Evolutionary conservation across 129 eudicot species (phyloP), one percentile per base, ranked within the genome.

Genomic region (Gnaphalium uliginosum): DNA sequence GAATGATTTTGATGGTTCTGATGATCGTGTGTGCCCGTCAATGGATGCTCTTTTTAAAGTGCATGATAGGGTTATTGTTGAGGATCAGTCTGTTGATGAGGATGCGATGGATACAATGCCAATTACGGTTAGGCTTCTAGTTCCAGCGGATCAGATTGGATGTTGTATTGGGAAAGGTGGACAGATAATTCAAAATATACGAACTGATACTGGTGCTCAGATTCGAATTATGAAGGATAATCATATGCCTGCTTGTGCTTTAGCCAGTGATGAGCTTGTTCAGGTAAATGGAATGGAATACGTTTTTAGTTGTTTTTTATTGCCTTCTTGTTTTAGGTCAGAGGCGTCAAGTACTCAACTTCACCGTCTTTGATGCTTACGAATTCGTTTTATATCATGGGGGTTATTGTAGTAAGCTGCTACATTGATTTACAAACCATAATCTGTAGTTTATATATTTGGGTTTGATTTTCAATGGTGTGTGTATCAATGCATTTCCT

Each of bases 131-230:
- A 84, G 91, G 3, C 87, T 95, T 30, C 96, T 95, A 53, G 97
- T 95, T 5, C 84, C 97, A 5, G 87, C 97, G 9, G 99, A 95
- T 87, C 99, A 95, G 87, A 95, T 95, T 81, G 99, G 99, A 50
- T 84, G 97, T 83, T 50, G 91, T 75, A 91, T 95, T 74, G 99
- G 99, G 64, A 95, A 91, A 85, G 99, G 99, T 83, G 99, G 99
- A 63, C 89, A 91, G 74, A 89, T 89, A 24, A 97, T 95, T 69
- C 96, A 91, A 53, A 78, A 51, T 73, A 95, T 95, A 59, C 96
- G 97, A 19, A 87, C 87, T 43, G 99, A 95, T 35, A 89, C 96
- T 72, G 96, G 90, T 68, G 89, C 96, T 21, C 97, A 95, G 83
- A 64, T 95, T 76, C 96, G 97, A 57, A 95, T 95, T 64, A 50